These are phyloP conservation scores for Leptosphaerulina australis DNA, from an alignment of 2,329 filamentous ascomycete genomes.

Conservation along the genomic window DNA sequence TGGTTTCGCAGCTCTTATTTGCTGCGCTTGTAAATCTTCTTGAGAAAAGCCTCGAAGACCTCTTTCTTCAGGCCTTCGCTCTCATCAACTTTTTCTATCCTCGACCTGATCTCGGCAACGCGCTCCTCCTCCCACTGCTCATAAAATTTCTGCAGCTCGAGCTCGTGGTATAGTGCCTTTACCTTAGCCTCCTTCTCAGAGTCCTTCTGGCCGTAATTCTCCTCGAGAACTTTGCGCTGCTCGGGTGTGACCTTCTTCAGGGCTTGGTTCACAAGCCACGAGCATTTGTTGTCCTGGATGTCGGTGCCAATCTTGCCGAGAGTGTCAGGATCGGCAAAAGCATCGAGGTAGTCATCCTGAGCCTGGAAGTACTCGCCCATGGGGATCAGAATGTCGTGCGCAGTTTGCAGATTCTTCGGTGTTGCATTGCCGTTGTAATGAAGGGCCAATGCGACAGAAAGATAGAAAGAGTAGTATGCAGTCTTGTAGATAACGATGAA, in stretches of 20 bases:
- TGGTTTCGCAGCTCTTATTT: constrained; percentile 66
- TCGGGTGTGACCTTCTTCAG: constrained; percentile 78
- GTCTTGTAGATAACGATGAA: constrained; percentile 99
- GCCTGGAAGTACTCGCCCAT: constrained; percentile 99
- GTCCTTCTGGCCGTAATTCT: constrained; percentile 95
- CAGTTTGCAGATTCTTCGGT: constrained; percentile 84
- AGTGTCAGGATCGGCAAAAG: constrained; percentile 88
- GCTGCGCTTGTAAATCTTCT: constrained; percentile 98
- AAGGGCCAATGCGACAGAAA: constrained; percentile 90
- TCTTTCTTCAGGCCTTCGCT: constrained; percentile 85
- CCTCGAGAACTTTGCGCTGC: constrained; percentile 85
- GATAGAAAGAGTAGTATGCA: constrained; percentile 98
- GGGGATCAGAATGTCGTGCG: constrained; percentile 90
- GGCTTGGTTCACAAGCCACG: constrained; percentile 96
- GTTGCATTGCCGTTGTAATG: constrained; percentile 85
- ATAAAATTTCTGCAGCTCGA: constrained; percentile 83
- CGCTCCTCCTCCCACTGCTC: constrained; percentile 87
- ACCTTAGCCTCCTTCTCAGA: constrained; percentile 78
- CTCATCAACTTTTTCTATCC: constrained; percentile 84
- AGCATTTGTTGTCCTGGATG: constrained; percentile 99
- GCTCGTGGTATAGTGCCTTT: constrained; percentile 86
- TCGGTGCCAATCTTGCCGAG: constrained; percentile 99
- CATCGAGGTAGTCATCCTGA: constrained; percentile 98
- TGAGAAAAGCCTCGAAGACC: constrained; percentile 86
- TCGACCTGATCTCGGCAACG: constrained; percentile 74